Base-by-base conservation (phyloP, 164 flowering plant species). In the Berberis thunbergii region DNA sequence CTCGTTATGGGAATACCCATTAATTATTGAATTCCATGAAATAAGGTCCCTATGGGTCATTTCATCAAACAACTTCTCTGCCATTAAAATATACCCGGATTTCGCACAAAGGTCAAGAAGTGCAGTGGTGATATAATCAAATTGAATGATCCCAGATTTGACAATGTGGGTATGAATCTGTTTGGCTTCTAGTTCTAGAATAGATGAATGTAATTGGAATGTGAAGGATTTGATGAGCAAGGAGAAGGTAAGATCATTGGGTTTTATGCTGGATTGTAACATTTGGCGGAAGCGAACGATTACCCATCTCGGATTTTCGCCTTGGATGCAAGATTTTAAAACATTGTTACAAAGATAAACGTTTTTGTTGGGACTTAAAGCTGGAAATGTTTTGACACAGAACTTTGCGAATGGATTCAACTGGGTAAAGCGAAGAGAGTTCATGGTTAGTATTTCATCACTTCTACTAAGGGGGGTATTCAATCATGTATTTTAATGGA, bases 1-100 rank as follows among this genome's bases (percentile, higher is more conserved):
- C 70, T 78, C 80, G 63, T 73, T 72, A 67, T 75, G 61, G 0
- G 83, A 73, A 63, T 76, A 83, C 13, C 78, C 87, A 66, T 69
- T 65, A 53, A 83, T 79, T 62, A 83, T 67, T 1, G 78, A 78
- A 58, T 81, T 80, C 84, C 86, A 83, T 3, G 83, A 63, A 4
- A 79, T 77, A 45, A 73, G 67, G 53, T 83, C 83, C 67, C 80
- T 75, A 0, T 61, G 49, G 58, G 64, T 66, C 81, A 83, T 77
- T 41, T 73, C 73, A 54, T 77, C 84, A 49, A 83, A 79, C 78
- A 79, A 0, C 2, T 46, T 43, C 10, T 60, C 75, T 5, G 82
- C 81, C 61, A 4, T 2, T 0, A 39, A 54, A 41, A 61, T 42
- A 7, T 8, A 67, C 1, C 65, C 70, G 45, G 49, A 57, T 64